Conservation (phyloP, 2,329 filamentous ascomycete species). For the Phialophora tarda region DNA sequence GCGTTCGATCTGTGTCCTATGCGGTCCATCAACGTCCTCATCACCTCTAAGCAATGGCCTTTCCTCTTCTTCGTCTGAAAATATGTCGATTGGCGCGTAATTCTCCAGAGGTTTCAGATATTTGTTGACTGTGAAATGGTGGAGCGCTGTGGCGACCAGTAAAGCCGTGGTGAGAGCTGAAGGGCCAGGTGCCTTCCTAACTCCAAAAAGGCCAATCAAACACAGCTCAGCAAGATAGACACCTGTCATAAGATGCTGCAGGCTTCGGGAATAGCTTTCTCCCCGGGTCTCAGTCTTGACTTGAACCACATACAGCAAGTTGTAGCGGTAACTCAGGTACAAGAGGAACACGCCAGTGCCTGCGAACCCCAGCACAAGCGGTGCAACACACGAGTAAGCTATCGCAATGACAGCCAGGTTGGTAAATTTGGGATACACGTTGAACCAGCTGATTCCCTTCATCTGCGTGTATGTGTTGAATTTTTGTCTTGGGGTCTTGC, state of each 20-base stretch:
- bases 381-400: constrained; percentile 85
- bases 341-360: constrained; percentile 77
- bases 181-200: constrained; percentile 56
- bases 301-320: constrained; percentile 84
- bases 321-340: constrained; percentile 88
- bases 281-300: constrained; percentile 84
- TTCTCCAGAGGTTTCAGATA: constrained; percentile 56
- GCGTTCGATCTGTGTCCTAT: constrained; percentile 14
- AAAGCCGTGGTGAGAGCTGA: constrained; percentile 75
- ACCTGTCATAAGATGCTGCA: constrained; percentile 83
- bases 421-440: constrained; percentile 76
- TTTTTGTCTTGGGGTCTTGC: constrained; percentile 72
- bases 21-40: constrained; percentile 7
- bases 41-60: constrained; percentile 32
- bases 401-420: constrained; percentile 86
- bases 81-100: constrained; percentile 73
- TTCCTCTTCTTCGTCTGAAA: constrained; percentile 40
- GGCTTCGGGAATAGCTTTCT: constrained; percentile 81
- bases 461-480: constrained; percentile 78
- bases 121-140: constrained; percentile 66
- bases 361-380: constrained; percentile 81
- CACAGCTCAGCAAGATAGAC: constrained; percentile 84
- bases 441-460: constrained; percentile 81
- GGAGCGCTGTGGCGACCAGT: constrained; percentile 74
- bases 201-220: constrained; percentile 81